Conservation (phyloP, 495 filamentous ascomycete species). For the Hypoxylon rickii region DNA sequence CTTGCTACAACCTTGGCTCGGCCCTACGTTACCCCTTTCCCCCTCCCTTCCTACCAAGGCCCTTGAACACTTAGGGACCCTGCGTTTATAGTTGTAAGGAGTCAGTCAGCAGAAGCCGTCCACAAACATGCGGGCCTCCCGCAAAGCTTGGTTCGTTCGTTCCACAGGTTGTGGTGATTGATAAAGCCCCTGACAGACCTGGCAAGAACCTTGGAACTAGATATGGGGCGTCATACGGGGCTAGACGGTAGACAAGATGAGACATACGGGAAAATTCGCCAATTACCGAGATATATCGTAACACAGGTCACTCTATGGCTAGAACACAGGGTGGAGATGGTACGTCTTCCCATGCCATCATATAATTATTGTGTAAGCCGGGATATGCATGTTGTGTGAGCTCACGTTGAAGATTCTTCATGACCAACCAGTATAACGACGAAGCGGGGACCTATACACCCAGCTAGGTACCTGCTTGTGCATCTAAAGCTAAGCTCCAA, state of each 20-base stretch:
- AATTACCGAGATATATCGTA: slow-evolving; percentile 36
- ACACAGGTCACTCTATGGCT: slow-evolving; percentile 24
- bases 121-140: slow-evolving; percentile 25
- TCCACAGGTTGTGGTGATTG: slow-evolving; percentile 18
- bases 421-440: slow-evolving; percentile 21
- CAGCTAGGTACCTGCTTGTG: too few species aligned
- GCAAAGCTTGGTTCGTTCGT: slow-evolving; percentile 18
- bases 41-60: background rate
- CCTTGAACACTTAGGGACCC: background rate
- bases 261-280: slow-evolving; percentile 39
- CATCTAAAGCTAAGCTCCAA: slow-evolving; percentile 4
- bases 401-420: slow-evolving; percentile 20
- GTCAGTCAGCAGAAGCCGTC: slow-evolving; percentile 8
- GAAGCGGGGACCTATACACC: slow-evolving; percentile 1
- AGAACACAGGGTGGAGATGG: slow-evolving; percentile 33
- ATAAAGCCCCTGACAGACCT: slow-evolving; percentile 16
- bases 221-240: slow-evolving; percentile 10
- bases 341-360: slow-evolving; percentile 31
- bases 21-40: slow-evolving; percentile 2
- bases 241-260: slow-evolving; percentile 24
- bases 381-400: slow-evolving; percentile 23
- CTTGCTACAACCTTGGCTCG: slow-evolving; percentile 14
- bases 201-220: too few species aligned
- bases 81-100: background rate
- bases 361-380: slow-evolving; percentile 35